Conservation (phyloP, 1,284 basidiomycete species). For the Ceraceosorus guamensis region DNA sequence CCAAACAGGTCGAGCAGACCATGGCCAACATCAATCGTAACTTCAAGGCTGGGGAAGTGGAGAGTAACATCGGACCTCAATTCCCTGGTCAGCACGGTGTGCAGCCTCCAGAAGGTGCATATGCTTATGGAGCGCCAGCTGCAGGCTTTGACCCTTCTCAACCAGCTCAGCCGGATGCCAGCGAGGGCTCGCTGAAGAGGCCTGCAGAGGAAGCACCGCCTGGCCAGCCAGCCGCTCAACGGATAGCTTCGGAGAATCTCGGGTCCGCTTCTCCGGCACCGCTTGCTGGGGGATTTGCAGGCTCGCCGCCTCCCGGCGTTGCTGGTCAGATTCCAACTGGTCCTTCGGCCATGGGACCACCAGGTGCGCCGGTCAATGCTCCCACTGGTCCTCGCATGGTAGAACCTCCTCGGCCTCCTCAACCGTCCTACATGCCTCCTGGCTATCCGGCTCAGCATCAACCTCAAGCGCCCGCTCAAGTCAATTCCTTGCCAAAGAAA, state of each 20-base stretch:
- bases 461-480: background rate
- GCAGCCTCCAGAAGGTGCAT: no score
- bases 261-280: no score
- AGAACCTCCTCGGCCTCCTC: background rate
- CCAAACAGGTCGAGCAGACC: slow-evolving; percentile 22
- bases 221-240: slow-evolving; percentile 3
- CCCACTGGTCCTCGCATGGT: background rate
- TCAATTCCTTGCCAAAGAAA: background rate
- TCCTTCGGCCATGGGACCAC: background rate
- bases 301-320: no score
- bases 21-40: slow-evolving; percentile 22
- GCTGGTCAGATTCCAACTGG: background rate
- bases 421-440: no score
- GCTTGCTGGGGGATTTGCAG: no score
- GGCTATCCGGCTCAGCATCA: no score
- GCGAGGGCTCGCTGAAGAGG: background rate
- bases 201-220: background rate
- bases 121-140: background rate
- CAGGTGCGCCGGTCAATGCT: background rate
- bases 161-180: background rate
- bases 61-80: slow-evolving; percentile 26
- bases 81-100: slow-evolving; percentile 10
- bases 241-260: no score
- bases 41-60: slow-evolving; percentile 11
- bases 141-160: background rate